These are phyloP conservation scores for Fusarium sp. DNA, from an alignment of 2,329 filamentous ascomycete species.

Conservation along the genomic window DNA sequence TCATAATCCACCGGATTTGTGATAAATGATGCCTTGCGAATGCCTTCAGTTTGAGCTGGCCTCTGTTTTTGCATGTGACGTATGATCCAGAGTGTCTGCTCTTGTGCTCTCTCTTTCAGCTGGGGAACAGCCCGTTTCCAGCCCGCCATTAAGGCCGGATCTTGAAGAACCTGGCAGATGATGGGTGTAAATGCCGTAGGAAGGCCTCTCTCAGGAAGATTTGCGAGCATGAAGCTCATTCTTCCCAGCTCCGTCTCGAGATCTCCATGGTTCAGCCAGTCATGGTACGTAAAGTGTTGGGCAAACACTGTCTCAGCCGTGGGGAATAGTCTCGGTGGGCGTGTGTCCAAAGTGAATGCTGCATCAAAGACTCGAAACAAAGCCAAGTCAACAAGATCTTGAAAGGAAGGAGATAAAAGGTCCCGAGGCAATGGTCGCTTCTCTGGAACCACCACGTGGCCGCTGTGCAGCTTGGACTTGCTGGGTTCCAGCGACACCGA, in stretches of 20 bases:
- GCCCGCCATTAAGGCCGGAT: not conserved
- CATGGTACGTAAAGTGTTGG: not conserved
- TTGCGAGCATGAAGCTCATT: not conserved
- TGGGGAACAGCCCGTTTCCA: not conserved
- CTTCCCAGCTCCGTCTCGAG: conserved; percentile 2
- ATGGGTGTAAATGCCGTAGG: not conserved
- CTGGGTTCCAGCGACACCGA: not conserved
- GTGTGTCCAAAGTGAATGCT: not conserved
- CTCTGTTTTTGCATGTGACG: not conserved
- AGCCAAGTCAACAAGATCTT: conserved; percentile 1
- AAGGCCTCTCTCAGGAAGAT: not conserved
- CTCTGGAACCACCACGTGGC: not conserved
- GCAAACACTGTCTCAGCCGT: not conserved
- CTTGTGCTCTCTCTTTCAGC: not conserved
- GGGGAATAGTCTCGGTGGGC: not conserved
- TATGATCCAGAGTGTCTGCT: not conserved
- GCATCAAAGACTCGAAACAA: conserved; percentile 1
- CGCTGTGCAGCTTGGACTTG: not conserved
- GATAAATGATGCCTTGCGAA: not conserved
- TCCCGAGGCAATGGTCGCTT: not conserved
- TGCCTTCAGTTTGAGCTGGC: not conserved
- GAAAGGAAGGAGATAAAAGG: not conserved
- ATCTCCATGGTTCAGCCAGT: not conserved
- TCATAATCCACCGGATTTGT: not conserved
- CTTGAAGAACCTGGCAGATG: not conserved